Evolutionary conservation across 306 rosid genomes (phyloP), one percentile per base, ranked within the genome.

Genomic region (Begonia loranthoides): DNA sequence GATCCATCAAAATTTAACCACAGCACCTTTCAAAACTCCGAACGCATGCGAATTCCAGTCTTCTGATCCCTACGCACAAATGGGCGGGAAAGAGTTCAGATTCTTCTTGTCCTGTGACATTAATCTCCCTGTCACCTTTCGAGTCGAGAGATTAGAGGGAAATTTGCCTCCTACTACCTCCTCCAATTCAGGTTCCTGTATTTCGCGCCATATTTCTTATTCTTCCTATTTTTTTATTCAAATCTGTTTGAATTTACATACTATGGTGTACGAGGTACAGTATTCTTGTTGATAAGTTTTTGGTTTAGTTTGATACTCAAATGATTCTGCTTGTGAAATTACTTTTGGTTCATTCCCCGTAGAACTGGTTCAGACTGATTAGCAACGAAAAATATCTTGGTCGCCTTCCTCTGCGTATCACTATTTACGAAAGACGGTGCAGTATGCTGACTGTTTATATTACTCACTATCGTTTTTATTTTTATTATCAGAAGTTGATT

Each of bases 71-170:
- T 57, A 10, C 16, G 49, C 49, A 28, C 36, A 49, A 19, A 90
- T 90, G 97, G 68, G 65, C 10, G 90, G 86, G 22, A 86, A 76
- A 77, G 99, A 90, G 74, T 90, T 90, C 66, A 78, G 99, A 45
- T 90, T 90, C 86, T 86, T 86, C 82, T 61, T 90, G 77, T 86
- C 99, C 12, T 86, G 99, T 64, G 99, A 90, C 56, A 90, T 90
- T 70, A 86, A 82, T 57, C 94, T 90, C 56, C 95, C 94, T 1
- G 80, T 82, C 9, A 86, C 92, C 49, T 80, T 90, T 64, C 85
- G 87, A 16, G 74, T 86, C 44, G 88, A 90, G 28, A 66, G 80
- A 44, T 73, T 90, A 17, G 99, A 90, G 58, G 99, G 99, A 43
- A 63, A 49, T 66, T 75, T 86, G 44, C 81, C 77, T 57, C 67